Percentiles rank a stretch among this genome's conserved stretches.
phyloP scores from a whole-genome alignment of 2,329 filamentous ascomycete species.

The Botrytis cinerea region DNA sequence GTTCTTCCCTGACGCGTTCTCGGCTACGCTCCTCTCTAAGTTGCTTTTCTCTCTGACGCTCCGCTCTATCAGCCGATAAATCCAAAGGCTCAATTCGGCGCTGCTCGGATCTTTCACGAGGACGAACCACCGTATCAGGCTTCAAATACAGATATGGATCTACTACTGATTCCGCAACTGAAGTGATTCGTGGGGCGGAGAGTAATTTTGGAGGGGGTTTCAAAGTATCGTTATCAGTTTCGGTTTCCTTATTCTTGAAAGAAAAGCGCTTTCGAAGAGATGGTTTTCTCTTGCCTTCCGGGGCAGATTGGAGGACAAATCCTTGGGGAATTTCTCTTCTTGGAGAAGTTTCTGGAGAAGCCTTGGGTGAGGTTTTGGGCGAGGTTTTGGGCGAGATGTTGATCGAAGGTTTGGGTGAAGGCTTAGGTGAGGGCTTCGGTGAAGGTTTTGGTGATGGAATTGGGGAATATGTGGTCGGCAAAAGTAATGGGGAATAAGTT shows the following conservation, averaged over 20 bases:
- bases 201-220: not conserved
- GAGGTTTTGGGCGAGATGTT: not conserved
- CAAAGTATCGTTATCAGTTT: conserved; percentile 28
- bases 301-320: conserved; percentile 23
- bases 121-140: conserved; percentile 24
- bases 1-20: not conserved
- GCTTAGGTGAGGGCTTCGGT: not conserved
- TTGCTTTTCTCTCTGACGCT: conserved; percentile 8
- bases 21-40: conserved; percentile 7
- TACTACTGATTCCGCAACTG: conserved; percentile 22
- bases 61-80: conserved; percentile 3
- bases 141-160: conserved; percentile 26
- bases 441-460: conserved; percentile 7
- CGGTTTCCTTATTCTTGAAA: conserved; percentile 35
- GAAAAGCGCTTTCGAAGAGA: conserved; percentile 40
- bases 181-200: conserved; percentile 16
- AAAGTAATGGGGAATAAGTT: conserved; percentile 9
- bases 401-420: not conserved
- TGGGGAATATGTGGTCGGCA: conserved; percentile 7
- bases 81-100: conserved; percentile 10
- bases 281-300: conserved; percentile 33
- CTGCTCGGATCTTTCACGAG: conserved; percentile 6
- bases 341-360: not conserved
- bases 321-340: not conserved
- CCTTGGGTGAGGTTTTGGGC: not conserved